Evolutionary conservation across 192 early-diverging fungal genomes (phyloP), one percentile per base, ranked within the genome.

Genomic region (Phycomyces nitens): DNA sequence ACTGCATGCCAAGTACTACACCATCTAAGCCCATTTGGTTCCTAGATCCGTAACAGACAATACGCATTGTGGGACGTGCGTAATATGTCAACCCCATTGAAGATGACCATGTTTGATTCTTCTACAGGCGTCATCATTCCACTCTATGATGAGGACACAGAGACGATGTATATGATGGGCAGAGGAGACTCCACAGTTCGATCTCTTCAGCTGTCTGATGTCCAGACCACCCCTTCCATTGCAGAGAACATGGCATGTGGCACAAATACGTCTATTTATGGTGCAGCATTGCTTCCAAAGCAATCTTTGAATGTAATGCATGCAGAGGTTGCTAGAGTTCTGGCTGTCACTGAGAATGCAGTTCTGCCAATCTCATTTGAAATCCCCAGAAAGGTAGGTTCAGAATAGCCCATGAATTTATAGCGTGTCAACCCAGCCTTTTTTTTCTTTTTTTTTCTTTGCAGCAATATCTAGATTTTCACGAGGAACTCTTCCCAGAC

Each of bases 401-500:
- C 20, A 76, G 29, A 6, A 0, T 7, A 18, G 8, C 6, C 40
- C 50, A 47, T 29, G 12, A n/a, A 26, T n/a, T n/a, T n/a, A n/a
- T n/a, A n/a, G n/a, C n/a, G n/a, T n/a, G n/a, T n/a, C n/a, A n/a
- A n/a, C n/a, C n/a, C n/a, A n/a, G n/a, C n/a, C n/a, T n/a, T n/a
- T n/a, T n/a, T n/a, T n/a, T n/a, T n/a, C n/a, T n/a, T n/a, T n/a
- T n/a, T n/a, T n/a, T n/a, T n/a, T n/a, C n/a, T n/a, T n/a, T n/a
- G n/a, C n/a, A 88, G 72, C 78, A 80, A 23, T 89, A 93, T 62
- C 76, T 89, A 12, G 92, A 93, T 56, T 97, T 93, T 60, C 90
- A 94, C 64, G 65, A 72, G 12, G 94, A 97, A 52, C 66, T 97
- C 14, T 97, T 88, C 65, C 95, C 95, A 20, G 89, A 92, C 16